Conservation (phyloP, 83 land plant species). For the Picea mariana region DNA sequence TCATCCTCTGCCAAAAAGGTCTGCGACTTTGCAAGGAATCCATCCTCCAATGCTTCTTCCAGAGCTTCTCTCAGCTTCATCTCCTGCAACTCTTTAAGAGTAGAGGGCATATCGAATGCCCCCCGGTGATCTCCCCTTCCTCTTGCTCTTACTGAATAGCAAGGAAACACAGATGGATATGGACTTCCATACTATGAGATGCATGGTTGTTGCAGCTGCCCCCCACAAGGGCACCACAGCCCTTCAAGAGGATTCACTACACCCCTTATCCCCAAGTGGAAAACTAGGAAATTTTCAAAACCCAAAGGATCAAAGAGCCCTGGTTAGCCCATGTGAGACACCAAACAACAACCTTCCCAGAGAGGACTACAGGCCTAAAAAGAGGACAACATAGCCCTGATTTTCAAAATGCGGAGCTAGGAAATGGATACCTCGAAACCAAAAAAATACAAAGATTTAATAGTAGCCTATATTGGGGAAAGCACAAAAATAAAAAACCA, state of each 20-base stretch:
- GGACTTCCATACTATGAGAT: slow-evolving; percentile 18
- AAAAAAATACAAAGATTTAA: no score
- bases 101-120: neutral
- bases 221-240: slow-evolving; percentile 16
- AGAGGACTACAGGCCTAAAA: neutral
- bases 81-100: slow-evolving; percentile 6
- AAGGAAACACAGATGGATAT: slow-evolving; percentile 18
- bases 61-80: slow-evolving; percentile 22
- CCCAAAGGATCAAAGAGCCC: neutral
- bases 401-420: no score
- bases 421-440: no score
- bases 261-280: neutral
- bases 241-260: slow-evolving; percentile 9
- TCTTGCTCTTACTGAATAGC: slow-evolving; percentile 15
- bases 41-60: slow-evolving; percentile 20
- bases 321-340: neutral
- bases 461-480: no score
- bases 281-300: neutral
- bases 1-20: slow-evolving; percentile 2
- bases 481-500: no score
- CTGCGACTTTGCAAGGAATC: slow-evolving; percentile 18
- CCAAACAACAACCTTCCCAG: neutral
- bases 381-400: no score
- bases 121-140: neutral
- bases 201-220: slow-evolving; percentile 10